phyloP scores from a whole-genome alignment of 305 asterid genomes.

The Fraxinus albicans region DNA sequence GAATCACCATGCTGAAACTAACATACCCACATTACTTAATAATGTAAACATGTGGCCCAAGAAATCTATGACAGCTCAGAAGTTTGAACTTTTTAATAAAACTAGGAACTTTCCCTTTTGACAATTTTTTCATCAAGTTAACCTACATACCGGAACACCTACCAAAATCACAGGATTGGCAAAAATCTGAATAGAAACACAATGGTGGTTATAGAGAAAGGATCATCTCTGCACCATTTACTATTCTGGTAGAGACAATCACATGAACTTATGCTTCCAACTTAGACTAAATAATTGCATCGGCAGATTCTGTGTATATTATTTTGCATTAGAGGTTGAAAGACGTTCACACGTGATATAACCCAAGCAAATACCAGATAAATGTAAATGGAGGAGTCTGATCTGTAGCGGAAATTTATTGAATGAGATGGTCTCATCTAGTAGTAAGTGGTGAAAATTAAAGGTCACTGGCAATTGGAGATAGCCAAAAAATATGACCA shows the following conservation, averaged over 20 bases:
- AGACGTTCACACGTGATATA: not conserved
- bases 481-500: not conserved
- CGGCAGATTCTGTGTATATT: not conserved
- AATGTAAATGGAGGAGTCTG: not conserved
- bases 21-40: not conserved
- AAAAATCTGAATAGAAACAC: not conserved
- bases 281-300: not conserved
- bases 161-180: not conserved
- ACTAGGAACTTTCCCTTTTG: not conserved
- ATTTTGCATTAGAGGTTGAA: not conserved
- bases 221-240: not conserved
- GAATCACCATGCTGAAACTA: not conserved
- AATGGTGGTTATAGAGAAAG: not conserved
- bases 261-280: not conserved
- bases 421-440: not conserved
- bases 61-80: not conserved
- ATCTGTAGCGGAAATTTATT: not conserved
- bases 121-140: not conserved
- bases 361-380: not conserved
- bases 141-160: not conserved
- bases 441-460: not conserved
- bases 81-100: not conserved
- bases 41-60: not conserved
- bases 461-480: not conserved
- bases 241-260: not conserved